Evolutionary conservation across 2,329 filamentous ascomycete species (phyloP), one percentile per base, ranked within the genome.

Genomic region (Cladophialophora bantiana): DNA sequence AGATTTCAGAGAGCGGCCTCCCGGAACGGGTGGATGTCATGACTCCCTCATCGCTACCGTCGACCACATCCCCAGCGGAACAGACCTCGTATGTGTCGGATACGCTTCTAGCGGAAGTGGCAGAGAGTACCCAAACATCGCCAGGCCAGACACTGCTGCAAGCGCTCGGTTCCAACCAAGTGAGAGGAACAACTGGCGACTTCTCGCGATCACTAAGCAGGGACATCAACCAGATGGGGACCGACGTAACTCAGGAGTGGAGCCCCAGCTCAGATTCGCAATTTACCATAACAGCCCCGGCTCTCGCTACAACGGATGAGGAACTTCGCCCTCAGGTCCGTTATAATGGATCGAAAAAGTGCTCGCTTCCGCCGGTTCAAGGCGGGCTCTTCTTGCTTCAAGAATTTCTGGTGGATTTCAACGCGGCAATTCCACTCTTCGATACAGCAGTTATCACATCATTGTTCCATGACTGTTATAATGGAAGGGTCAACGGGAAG

Each of bases 361-460:
- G 67, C 53, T 67, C 89, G 15, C 79, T 98, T 35, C 95, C 95
- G 1, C 84, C 91, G 0, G 95, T 95, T 77, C 84, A 89, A n/a
- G 93, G 97, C 79, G 92, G 93, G 0, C 79, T 96, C 68, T 96
- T 92, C 1, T 82, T 98, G 45, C 86, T 97, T 65, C 93, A 90
- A 78, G 95, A 98, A 77, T 98, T 90, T 75, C 97, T 98, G 72
- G 92, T 96, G 74, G 97, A 97, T 80, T 97, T 98, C 85, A 99
- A 99, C 82, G 94, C 92, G 86, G 94, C 98, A 86, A 96, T 98
- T 75, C 94, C 94, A 4, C 84, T 99, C 3, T 99, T 97, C 75
- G 94, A 99, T 78, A 93, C 97, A 77, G 93, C 94, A 0, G 97
- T 94, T 0, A 98, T 99, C 77, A 97, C 97, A 92, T 93, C 97